Percentiles rank a stretch among this genome's conserved stretches.
Conservation (phyloP, 768 basidiomycete species). For the Kwoniella newhampshirensis region DNA sequence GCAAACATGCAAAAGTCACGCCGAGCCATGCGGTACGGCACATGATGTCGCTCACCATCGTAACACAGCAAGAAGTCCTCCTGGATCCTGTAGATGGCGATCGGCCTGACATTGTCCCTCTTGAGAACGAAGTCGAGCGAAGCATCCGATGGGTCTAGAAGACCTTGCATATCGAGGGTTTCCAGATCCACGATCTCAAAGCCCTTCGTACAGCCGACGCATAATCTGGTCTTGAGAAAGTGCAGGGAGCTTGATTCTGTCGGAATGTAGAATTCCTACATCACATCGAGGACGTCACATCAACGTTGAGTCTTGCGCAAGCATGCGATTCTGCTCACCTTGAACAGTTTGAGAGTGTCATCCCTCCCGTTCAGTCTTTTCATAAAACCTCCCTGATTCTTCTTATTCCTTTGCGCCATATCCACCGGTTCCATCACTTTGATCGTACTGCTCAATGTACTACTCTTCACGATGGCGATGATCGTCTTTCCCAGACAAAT, state of each 20-base stretch:
- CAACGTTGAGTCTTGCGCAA: no score
- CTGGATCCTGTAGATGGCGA: conserved; percentile 95
- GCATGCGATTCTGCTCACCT: no score
- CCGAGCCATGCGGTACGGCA: no score
- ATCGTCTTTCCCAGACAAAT: conserved; percentile 85
- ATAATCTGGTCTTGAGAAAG: conserved; percentile 94
- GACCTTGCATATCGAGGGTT: conserved; percentile 90
- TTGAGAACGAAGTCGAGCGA: conserved; percentile 91
- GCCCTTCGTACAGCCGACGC: conserved; percentile 93
- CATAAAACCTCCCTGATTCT: conserved; percentile 66
- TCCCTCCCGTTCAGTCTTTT: conserved; percentile 92
- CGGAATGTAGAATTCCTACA: conserved; percentile 99
- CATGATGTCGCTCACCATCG: conserved; percentile 72
- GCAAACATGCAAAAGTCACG: not conserved
- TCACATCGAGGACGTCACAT: no score
- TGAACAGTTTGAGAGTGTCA: conserved; percentile 87
- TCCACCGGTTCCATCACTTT: conserved; percentile 97
- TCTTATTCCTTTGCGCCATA: conserved; percentile 62
- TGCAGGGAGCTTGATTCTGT: conserved; percentile 95
- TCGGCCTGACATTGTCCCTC: conserved; percentile 80
- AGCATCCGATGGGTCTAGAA: conserved; percentile 88
- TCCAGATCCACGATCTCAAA: conserved; percentile 99
- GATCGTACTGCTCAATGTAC: conserved; percentile 91
- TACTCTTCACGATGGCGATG: conserved; percentile 95
- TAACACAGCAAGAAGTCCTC: conserved; percentile 97